These are phyloP conservation scores for Crepidotus variabilis DNA, from an alignment of 768 basidiomycete species.

Conservation along the genomic window DNA sequence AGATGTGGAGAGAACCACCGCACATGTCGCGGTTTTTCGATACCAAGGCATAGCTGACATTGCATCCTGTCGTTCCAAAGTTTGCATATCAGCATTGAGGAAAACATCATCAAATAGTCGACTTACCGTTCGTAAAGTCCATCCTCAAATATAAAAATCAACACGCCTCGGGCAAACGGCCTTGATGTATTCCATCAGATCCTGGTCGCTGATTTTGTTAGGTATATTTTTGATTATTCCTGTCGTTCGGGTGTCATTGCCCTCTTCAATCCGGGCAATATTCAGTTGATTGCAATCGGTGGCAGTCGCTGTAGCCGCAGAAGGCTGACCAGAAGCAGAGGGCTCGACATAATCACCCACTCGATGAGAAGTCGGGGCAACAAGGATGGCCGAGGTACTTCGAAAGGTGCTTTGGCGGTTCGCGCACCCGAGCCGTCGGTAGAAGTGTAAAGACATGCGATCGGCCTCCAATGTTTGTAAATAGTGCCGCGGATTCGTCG, in stretches of 20 bases:
- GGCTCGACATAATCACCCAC: too few relatives aligned
- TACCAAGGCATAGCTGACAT: constrained; percentile 86
- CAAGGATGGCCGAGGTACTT: too few relatives aligned
- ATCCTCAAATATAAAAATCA: constrained; percentile 87
- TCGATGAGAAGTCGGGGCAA: too few relatives aligned
- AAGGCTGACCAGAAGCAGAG: too few relatives aligned
- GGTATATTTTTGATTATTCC: constrained; percentile 93
- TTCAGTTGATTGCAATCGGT: constrained; percentile 49
- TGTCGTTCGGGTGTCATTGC: constrained; percentile 77
- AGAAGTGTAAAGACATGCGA: too few relatives aligned
- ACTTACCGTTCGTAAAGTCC: constrained; percentile 78
- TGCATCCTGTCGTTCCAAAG: constrained; percentile 47
- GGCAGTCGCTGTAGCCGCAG: too few relatives aligned
- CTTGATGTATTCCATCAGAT: constrained; percentile 62
- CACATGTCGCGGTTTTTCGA: too few relatives aligned
- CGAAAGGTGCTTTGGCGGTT: too few relatives aligned
- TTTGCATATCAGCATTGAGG: not conserved
- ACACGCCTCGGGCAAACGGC: constrained; percentile 72
- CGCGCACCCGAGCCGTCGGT: too few relatives aligned
- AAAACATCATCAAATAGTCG: not conserved
- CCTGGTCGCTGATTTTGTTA: constrained; percentile 83
- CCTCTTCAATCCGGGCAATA: constrained; percentile 68
- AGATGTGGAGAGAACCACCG: too few relatives aligned
- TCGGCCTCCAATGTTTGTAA: too few relatives aligned
- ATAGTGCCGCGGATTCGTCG: too few relatives aligned